Conservation (phyloP, 1,284 basidiomycete species). For the Ganoderma lucidum region DNA sequence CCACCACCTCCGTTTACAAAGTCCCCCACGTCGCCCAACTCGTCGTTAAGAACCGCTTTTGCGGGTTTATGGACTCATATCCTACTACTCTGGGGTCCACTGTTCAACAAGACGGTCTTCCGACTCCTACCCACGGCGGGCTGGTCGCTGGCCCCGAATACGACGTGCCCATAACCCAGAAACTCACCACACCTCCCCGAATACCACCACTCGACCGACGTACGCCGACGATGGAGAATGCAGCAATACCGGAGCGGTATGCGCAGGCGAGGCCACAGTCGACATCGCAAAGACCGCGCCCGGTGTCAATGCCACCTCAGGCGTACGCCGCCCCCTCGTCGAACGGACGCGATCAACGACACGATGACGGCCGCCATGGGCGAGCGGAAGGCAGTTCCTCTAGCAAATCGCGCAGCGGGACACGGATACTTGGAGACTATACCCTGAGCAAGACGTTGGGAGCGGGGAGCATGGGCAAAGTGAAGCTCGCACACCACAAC, state of each 20-base stretch:
- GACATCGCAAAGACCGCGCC: slow-evolving; percentile 56
- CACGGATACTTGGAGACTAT: slow-evolving; percentile 90
- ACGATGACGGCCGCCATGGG: slow-evolving; percentile 41
- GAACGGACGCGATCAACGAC: slow-evolving; percentile 38
- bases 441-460: slow-evolving; percentile 97
- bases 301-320: slow-evolving; percentile 75
- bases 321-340: slow-evolving; percentile 42
- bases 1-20: slow-evolving; percentile 23
- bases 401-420: slow-evolving; percentile 52
- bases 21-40: slow-evolving; percentile 25
- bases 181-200: slow-evolving; percentile 24
- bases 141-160: slow-evolving; percentile 66
- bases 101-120: slow-evolving; percentile 51
- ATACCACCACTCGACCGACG: slow-evolving; percentile 34
- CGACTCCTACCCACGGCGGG: slow-evolving; percentile 66
- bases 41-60: slow-evolving; percentile 24
- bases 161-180: slow-evolving; percentile 52
- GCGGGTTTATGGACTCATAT: slow-evolving; percentile 46
- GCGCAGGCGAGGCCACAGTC: slow-evolving; percentile 38
- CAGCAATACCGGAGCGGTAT: slow-evolving; percentile 32
- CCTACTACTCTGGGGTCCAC: slow-evolving; percentile 43
- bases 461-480: slow-evolving; percentile 99
- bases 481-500: slow-evolving; percentile 94
- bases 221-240: slow-evolving; percentile 25
- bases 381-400: slow-evolving; percentile 41